Evolutionary conservation across 2,329 filamentous ascomycete genomes (phyloP), one percentile per base, ranked within the genome.

Genomic region (Aspergillus quadrilineatus): DNA sequence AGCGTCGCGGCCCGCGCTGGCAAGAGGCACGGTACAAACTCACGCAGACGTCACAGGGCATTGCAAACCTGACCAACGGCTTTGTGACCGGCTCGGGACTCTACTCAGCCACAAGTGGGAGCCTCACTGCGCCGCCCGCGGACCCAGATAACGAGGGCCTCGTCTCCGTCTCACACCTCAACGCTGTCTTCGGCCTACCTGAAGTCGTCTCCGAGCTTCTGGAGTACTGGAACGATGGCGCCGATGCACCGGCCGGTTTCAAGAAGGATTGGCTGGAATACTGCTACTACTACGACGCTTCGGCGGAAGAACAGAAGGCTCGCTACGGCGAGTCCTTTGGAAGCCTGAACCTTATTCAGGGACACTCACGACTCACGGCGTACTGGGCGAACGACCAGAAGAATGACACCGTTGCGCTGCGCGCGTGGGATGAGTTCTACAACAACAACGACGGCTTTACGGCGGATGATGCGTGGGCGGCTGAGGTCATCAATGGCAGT

Each of bases 191-290:
- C 59, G 84, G 84, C 2, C 72, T 85, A 0, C 75, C 80, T 0
- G 84, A 86, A 65, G 81, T 85, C 1, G 73, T 84, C 7, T 79
- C 83, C 0, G 83, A 86, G 59, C 62, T 84, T 1, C 71, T 82
- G 2, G 77, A 82, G 45, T 79, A 81, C 63, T 77, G 75, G 12
- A 14, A 37, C 12, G 34, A 37, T 14, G 77, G 73, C 2, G 71
- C 75, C 1, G 75, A 79, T 2, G 59, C 78, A 0, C 80, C 82
- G 0, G 62, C 73, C 7, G 77, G 77, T 0, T 85, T 86, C 65
- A 73, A 80, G 48, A 67, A 79, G 6, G 81, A 78, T 0, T 86
- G 82, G 79, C 69, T 85, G 1, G 83, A 85, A 49, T 86, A 86
- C 69, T 83, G 82, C 64, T 80, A 80, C 65, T 85, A 83, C 68